These are phyloP conservation scores for Picochlorum sp. DNA, from an alignment of 139 green algal genomes.

Conservation along the genomic window DNA sequence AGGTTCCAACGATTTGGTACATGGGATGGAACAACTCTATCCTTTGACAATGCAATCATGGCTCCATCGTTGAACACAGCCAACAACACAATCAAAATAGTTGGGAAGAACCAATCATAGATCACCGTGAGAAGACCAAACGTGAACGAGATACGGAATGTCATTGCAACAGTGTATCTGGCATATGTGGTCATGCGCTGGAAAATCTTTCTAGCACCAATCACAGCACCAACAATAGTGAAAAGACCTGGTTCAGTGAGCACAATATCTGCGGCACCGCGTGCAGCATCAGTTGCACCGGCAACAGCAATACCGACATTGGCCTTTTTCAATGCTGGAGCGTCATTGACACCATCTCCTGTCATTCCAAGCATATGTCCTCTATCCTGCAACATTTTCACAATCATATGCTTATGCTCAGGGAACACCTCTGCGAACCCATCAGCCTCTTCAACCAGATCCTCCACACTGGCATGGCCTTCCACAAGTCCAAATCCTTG, in stretches of 20 bases:
- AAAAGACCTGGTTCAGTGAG: constrained; percentile 47
- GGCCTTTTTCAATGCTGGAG: constrained; percentile 89
- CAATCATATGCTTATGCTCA: constrained; percentile 85
- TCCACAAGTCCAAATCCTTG: constrained; percentile 37
- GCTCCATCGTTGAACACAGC: constrained; percentile 83
- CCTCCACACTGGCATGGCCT: constrained; percentile 35
- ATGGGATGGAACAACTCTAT: constrained; percentile 46
- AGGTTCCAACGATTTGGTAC: constrained; percentile 71
- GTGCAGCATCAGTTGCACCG: constrained; percentile 68
- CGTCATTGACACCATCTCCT: constrained; percentile 88
- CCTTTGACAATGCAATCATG: constrained; percentile 81
- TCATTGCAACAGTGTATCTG: constrained; percentile 67
- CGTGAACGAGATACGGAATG: constrained; percentile 80
- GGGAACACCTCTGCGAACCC: constrained; percentile 82
- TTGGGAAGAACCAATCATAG: constrained; percentile 72
- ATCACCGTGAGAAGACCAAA: constrained; percentile 74
- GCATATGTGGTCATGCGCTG: constrained; percentile 80
- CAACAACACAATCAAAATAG: constrained; percentile 77
- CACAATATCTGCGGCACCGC: constrained; percentile 76
- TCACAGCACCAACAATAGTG: constrained; percentile 62
- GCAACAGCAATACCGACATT: constrained; percentile 87
- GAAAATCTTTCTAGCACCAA: constrained; percentile 79
- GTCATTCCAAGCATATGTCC: constrained; percentile 61
- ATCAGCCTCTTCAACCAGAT: constrained; percentile 68
- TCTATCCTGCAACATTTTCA: constrained; percentile 56